Evolutionary conservation across 108 stramenopile species (phyloP), one percentile per base, ranked within the genome.

Genomic region (Nannochloropsis salina): DNA sequence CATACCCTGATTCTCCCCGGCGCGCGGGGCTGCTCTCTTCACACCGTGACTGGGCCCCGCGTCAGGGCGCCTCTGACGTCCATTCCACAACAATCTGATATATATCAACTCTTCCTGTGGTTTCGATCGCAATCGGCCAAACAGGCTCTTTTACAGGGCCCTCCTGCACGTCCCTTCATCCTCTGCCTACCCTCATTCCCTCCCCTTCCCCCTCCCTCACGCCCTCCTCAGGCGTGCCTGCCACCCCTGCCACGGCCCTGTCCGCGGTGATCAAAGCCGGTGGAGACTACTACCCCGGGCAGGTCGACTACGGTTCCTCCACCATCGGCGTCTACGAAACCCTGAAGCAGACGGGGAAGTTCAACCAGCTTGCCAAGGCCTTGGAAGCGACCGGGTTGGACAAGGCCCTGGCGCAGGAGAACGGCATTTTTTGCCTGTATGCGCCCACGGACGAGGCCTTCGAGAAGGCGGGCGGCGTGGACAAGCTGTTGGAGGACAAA

Each of bases 321-420:
- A 0, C 15, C 20, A 74, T 74, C n/a, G 61, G 3, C n/a, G 61
- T 74, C 61, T 74, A n/a, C 8, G 61, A 74, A 4, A 74, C 61
- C 8, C 20, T 74, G 20, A 74, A 74, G 61, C 15, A 15, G 2
- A 74, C 15, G 20, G 61, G 61, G 20, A 74, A 74, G n/a, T 74
- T 74, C 61, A 74, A 74, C 61, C 61, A 74, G 61, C 61, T 74
- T 15, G 61, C 61, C 61, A 74, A 74, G 61, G 61, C 61, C 61
- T n/a, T 74, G 4, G 61, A 15, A 15, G 61, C 15, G 61, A 74
- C 61, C n/a, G 61, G 61, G 20, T 74, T 74, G 61, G 61, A 74
- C 2, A 74, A 74, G 61, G 61, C 61, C 61, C 61, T 74, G 20
- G 61, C 6, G 61, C 15, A 74, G 61, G 61, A 74, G 8, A 74